These are phyloP conservation scores for Diplocarpon mali DNA, from an alignment of 2,329 filamentous ascomycete species.

Conservation along the genomic window DNA sequence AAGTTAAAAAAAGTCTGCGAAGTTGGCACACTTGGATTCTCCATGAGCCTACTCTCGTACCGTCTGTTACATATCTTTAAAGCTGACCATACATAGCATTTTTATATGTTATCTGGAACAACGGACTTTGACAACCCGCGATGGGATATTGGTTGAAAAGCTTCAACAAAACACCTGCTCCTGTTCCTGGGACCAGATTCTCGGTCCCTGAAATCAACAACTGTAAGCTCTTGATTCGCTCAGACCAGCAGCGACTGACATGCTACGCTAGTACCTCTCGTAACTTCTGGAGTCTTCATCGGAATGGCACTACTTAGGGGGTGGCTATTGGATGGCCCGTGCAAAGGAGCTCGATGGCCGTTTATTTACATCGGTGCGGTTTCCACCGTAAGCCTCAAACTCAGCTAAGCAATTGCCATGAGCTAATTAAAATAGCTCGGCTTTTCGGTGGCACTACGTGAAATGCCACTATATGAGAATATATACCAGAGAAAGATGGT, in stretches of 20 bases:
- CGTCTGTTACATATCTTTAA: conserved; percentile 17
- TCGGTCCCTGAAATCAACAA: conserved; percentile 35
- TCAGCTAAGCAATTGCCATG: not conserved
- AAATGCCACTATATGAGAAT: conserved; percentile 30
- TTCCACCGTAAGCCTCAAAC: conserved; percentile 24
- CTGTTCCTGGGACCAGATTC: conserved; percentile 28
- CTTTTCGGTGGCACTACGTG: conserved; percentile 26
- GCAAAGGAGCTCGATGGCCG: conserved; percentile 28
- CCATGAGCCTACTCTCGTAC: no score
- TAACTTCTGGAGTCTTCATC: conserved; percentile 29
- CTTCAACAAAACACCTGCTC: conserved; percentile 28
- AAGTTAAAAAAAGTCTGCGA: conserved; percentile 26
- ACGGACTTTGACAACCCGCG: conserved; percentile 26
- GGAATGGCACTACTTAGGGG: conserved; percentile 29
- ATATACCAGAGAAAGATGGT: conserved; percentile 29
- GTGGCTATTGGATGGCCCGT: conserved; percentile 30
- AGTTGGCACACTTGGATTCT: conserved; percentile 33
- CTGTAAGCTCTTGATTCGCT: conserved; percentile 17
- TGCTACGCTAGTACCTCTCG: conserved; percentile 22
- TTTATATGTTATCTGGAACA: conserved; percentile 32
- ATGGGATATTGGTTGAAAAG: conserved; percentile 35
- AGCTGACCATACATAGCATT: conserved; percentile 19
- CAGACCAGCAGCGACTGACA: not conserved
- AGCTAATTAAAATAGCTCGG: conserved; percentile 20
- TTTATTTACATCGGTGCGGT: conserved; percentile 31